Conservation (phyloP, 2,329 filamentous ascomycete genomes). For the Amauroascus verrucosus region DNA sequence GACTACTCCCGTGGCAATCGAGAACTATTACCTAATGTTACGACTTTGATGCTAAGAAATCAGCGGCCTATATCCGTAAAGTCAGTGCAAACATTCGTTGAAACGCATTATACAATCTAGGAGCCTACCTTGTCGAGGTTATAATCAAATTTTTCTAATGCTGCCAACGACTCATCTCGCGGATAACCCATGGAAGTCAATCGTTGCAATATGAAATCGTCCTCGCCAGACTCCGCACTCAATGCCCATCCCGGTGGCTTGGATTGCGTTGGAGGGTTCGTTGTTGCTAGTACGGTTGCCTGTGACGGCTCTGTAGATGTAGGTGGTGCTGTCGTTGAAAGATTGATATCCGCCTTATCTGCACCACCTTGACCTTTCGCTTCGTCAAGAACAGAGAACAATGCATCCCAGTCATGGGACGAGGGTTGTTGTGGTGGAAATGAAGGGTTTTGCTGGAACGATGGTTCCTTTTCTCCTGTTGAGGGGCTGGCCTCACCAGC, state of each 20-base stretch:
- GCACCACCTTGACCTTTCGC: constrained; percentile 27
- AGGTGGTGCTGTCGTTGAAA: constrained; percentile 16
- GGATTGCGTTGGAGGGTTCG: constrained; percentile 19
- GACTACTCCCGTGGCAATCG: neutral
- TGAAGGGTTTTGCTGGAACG: constrained; percentile 1
- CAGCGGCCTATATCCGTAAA: constrained; percentile 26
- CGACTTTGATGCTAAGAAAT: constrained; percentile 34
- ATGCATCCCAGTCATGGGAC: constrained; percentile 82
- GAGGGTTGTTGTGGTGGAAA: constrained; percentile 28
- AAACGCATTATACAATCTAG: neutral
- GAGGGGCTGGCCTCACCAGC: constrained; percentile 22
- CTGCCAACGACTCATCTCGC: constrained; percentile 60
- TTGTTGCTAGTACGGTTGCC: constrained; percentile 7
- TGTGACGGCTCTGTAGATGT: constrained; percentile 4
- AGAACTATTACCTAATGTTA: constrained; percentile 17
- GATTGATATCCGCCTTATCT: constrained; percentile 17
- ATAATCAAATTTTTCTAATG: constrained; percentile 91
- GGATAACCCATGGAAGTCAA: constrained; percentile 83
- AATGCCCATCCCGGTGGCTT: constrained; percentile 54
- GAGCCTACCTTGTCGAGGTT: constrained; percentile 78
- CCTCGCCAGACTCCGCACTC: constrained; percentile 65
- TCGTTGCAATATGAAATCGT: constrained; percentile 84
- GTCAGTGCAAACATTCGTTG: constrained; percentile 1
- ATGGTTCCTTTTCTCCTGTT: neutral
- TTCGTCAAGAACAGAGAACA: constrained; percentile 72